Percentiles rank a stretch among this genome's conserved stretches.
Conservation (phyloP, 2,329 filamentous ascomycete genomes). For the Clarireedia monteithiana region DNA sequence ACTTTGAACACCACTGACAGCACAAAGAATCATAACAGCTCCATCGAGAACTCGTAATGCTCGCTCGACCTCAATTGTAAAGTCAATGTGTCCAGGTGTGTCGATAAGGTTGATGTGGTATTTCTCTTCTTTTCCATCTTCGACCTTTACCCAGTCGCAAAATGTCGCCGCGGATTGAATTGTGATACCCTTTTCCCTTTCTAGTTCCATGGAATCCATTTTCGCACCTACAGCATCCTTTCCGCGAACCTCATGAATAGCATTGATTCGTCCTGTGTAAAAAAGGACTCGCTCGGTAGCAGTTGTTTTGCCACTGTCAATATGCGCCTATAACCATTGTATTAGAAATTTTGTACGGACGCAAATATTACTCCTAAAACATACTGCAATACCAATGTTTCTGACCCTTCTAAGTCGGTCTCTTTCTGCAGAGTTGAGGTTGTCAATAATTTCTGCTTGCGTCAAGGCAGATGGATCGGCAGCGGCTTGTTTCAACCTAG, state of each 20-base stretch:
- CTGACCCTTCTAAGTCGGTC: constrained; percentile 72
- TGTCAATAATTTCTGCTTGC: constrained; percentile 24
- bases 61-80: constrained; percentile 97
- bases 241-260: constrained; percentile 93
- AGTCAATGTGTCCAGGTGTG: constrained; percentile 97
- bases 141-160: constrained; percentile 89
- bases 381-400: constrained; percentile 95
- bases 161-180: constrained; percentile 98
- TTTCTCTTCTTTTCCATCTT: constrained; percentile 75
- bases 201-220: constrained; percentile 99
- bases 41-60: constrained; percentile 91
- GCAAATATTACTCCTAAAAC: constrained; percentile 22
- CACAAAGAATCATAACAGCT: constrained; percentile 96
- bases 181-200: constrained; percentile 97
- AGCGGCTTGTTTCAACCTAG: constrained; percentile 25
- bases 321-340: constrained; percentile 64
- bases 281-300: constrained; percentile 93
- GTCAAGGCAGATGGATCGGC: constrained; percentile 21
- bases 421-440: constrained; percentile 56
- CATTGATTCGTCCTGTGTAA: constrained; percentile 94
- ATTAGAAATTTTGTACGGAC: background rate
- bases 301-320: constrained; percentile 97
- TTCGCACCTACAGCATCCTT: constrained; percentile 94
- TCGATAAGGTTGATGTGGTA: constrained; percentile 99
- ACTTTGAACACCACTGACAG: constrained; percentile 92